Percentiles rank a stretch among this genome's conserved stretches.
phyloP scores from a whole-genome alignment of 169 alveolate genomes.

The Plasmodium coatneyi region DNA sequence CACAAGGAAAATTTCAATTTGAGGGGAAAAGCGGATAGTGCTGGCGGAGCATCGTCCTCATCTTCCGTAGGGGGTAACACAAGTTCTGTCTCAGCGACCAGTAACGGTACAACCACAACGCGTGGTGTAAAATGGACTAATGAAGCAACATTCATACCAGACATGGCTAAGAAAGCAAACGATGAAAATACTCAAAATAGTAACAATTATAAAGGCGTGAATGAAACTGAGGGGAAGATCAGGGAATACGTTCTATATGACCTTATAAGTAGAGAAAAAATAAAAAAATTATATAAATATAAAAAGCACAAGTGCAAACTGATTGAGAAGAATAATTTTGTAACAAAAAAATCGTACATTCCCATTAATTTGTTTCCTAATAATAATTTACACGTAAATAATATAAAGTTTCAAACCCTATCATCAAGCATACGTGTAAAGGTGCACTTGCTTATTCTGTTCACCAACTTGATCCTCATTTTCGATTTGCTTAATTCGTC shows the following conservation, averaged over 20 bases:
- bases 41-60: not conserved
- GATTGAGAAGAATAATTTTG: slow-evolving; percentile 29
- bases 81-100: not conserved
- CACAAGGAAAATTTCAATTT: slow-evolving; percentile 31
- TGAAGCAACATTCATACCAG: not conserved
- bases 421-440: slow-evolving; percentile 24
- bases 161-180: not conserved
- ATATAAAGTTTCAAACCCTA: slow-evolving; percentile 36
- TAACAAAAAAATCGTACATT: slow-evolving; percentile 25
- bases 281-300: slow-evolving; percentile 44
- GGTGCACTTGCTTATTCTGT: slow-evolving; percentile 13
- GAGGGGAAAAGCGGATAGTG: not conserved
- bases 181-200: not conserved
- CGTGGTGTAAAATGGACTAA: not conserved
- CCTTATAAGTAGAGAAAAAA: slow-evolving; percentile 15
- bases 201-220: not conserved
- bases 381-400: slow-evolving; percentile 16
- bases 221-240: not conserved
- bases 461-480: slow-evolving; percentile 32
- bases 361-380: slow-evolving; percentile 46
- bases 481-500: slow-evolving; percentile 32
- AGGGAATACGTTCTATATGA: slow-evolving; percentile 36
- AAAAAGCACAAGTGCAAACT: slow-evolving; percentile 21
- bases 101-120: not conserved
- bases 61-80: not conserved